Conservation (phyloP, 2,329 filamentous ascomycete species). For the Hyphodiscus sp. region DNA sequence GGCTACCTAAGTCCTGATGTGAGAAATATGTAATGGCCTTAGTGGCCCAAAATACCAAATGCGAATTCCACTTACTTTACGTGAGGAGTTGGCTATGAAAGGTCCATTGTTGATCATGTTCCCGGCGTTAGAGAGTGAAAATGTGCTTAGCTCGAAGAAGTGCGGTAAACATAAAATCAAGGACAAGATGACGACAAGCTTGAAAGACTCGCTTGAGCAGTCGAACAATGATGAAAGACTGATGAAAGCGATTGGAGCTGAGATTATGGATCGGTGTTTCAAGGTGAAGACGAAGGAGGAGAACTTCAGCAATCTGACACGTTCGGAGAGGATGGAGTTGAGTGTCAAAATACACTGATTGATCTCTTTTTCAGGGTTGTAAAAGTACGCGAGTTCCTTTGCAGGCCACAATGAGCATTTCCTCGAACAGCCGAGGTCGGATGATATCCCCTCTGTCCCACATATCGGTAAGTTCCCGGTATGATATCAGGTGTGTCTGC, state of each 20-base stretch:
- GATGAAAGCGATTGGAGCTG: conserved; percentile 37
- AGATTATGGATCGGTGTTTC: conserved; percentile 49
- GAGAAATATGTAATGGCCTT: too few species aligned
- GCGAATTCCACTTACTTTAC: too few species aligned
- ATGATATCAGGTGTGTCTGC: conserved; percentile 1
- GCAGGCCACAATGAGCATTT: conserved; percentile 3
- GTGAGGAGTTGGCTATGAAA: conserved; percentile 36
- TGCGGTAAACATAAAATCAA: conserved; percentile 45
- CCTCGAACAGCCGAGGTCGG: conserved; percentile 1
- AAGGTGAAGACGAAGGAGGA: conserved; percentile 52
- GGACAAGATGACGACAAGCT: conserved; percentile 44
- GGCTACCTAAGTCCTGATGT: too few species aligned
- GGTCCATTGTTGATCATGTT: conserved; percentile 51
- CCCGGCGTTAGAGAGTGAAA: conserved; percentile 1
- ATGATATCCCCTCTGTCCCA: conserved; percentile 4
- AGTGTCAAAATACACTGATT: conserved; percentile 6
- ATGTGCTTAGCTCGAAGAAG: conserved; percentile 37
- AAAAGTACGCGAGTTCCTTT: neutral
- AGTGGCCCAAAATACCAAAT: too few species aligned
- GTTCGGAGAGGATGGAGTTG: conserved; percentile 12
- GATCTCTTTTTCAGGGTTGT: neutral
- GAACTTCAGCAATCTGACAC: conserved; percentile 33
- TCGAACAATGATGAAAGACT: conserved; percentile 44
- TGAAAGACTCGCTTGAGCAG: conserved; percentile 47
- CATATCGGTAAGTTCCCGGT: conserved; percentile 1